Conservation (phyloP, 805 yeast species). For the Saccharomycopsis lassenensis region DNA sequence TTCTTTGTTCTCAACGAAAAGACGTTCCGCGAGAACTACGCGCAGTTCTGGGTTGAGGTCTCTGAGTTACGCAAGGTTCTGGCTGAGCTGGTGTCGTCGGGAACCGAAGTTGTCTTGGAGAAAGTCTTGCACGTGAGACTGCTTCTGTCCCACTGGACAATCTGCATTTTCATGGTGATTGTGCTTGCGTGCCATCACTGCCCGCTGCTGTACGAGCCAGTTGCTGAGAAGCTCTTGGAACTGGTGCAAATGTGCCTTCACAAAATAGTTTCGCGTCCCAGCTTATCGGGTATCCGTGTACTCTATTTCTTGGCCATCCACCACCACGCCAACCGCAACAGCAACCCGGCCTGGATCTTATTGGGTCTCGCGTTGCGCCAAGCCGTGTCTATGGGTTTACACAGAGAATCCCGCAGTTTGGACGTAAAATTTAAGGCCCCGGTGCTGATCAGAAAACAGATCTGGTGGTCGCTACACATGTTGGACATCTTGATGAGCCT, state of each 20-base stretch:
- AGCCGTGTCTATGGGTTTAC: constrained; percentile 38
- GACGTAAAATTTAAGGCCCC: constrained; percentile 31
- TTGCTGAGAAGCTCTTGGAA: constrained; percentile 28
- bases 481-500: constrained; percentile 31
- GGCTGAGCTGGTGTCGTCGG: neutral
- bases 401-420: constrained; percentile 29
- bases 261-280: constrained; percentile 34
- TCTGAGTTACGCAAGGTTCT: constrained; percentile 15
- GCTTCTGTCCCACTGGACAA: constrained; percentile 23
- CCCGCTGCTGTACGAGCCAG: no score
- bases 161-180: constrained; percentile 39
- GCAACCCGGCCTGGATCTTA: constrained; percentile 39
- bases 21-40: constrained; percentile 26
- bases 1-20: constrained; percentile 30
- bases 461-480: constrained; percentile 34
- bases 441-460: constrained; percentile 21
- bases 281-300: constrained; percentile 34
- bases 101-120: neutral
- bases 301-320: constrained; percentile 33
- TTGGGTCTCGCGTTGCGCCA: constrained; percentile 38
- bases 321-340: constrained; percentile 32
- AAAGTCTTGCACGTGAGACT: constrained; percentile 10
- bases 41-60: constrained; percentile 31
- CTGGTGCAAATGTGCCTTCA: constrained; percentile 32
- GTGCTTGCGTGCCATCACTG: no score